phyloP scores from a whole-genome alignment of 169 alveolate species.

The Eimeria necatrix region DNA sequence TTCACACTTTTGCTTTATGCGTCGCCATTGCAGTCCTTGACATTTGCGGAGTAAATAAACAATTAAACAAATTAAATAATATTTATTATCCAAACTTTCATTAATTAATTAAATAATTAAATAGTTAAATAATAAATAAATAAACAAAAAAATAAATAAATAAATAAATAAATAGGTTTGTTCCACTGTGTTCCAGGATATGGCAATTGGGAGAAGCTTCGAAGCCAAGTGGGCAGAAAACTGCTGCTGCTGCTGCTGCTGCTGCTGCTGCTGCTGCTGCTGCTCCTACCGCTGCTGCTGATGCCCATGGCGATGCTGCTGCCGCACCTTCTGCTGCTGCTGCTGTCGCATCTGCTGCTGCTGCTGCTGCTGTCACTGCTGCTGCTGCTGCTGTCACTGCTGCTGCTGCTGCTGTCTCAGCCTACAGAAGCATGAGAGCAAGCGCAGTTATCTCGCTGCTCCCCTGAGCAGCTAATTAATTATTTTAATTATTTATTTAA shows the following conservation, averaged over 20 bases:
- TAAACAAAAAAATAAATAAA: no score
- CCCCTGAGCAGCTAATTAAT: no score
- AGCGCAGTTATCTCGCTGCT: no score
- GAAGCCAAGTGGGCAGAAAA: slow-evolving; percentile 76
- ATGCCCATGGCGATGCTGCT: background rate
- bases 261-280: slow-evolving; percentile 27
- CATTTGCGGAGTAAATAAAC: background rate
- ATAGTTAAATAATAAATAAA: no score
- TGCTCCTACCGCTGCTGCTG: slow-evolving; percentile 6
- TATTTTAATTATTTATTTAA: no score
- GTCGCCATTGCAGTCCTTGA: background rate
- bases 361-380: background rate
- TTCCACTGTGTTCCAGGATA: slow-evolving; percentile 83
- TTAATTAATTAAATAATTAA: no score
- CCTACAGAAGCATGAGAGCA: no score
- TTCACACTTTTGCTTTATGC: background rate
- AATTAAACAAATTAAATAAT: no score
- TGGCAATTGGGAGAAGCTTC: slow-evolving; percentile 89
- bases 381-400: background rate
- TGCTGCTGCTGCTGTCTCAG: background rate
- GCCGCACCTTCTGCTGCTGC: slow-evolving; percentile 9
- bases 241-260: background rate
- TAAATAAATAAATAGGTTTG: background rate
- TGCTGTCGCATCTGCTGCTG: background rate
- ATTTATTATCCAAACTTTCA: no score